These are phyloP conservation scores for Phialocephala sp. DNA, from an alignment of 2,329 filamentous ascomycete genomes.

Conservation along the genomic window DNA sequence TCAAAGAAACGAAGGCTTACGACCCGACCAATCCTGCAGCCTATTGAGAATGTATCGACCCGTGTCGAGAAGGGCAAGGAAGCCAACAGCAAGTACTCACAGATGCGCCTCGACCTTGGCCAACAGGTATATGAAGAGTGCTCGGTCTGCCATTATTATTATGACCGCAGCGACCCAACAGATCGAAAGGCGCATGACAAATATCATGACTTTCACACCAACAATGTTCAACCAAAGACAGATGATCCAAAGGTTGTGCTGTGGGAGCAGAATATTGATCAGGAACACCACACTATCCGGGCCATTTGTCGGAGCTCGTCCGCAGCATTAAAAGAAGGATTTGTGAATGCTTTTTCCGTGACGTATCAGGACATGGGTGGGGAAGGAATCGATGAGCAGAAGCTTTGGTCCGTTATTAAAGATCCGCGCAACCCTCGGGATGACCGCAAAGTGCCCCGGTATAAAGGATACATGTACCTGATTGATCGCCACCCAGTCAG, in stretches of 20 bases:
- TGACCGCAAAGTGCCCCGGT: conserved; percentile 22
- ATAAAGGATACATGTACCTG: conserved; percentile 34
- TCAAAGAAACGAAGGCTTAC: conserved; percentile 30
- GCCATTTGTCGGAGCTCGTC: conserved; percentile 4
- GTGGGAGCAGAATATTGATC: conserved; percentile 12
- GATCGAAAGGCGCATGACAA: conserved; percentile 26
- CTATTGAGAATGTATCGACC: neutral
- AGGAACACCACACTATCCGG: conserved; percentile 1
- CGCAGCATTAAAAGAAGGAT: neutral
- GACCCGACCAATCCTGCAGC: conserved; percentile 19
- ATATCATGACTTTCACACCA: conserved; percentile 13
- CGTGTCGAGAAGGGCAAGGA: conserved; percentile 1
- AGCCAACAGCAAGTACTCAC: conserved; percentile 2
- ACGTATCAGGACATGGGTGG: conserved; percentile 5
- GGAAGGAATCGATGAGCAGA: neutral
- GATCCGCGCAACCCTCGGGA: conserved; percentile 11
- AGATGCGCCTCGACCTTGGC: conserved; percentile 29
- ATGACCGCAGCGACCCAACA: conserved; percentile 19
- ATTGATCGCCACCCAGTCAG: conserved; percentile 24
- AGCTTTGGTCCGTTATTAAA: conserved; percentile 15
- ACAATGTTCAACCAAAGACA: conserved; percentile 7
- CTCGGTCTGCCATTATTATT: conserved; percentile 28
- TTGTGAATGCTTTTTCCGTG: neutral
- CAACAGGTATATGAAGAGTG: conserved; percentile 22
- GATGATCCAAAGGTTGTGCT: conserved; percentile 4